Percentiles rank a stretch among this genome's conserved stretches.
phyloP scores from a whole-genome alignment of 179 eudicot species.

The Sideroxylon spinosum region DNA sequence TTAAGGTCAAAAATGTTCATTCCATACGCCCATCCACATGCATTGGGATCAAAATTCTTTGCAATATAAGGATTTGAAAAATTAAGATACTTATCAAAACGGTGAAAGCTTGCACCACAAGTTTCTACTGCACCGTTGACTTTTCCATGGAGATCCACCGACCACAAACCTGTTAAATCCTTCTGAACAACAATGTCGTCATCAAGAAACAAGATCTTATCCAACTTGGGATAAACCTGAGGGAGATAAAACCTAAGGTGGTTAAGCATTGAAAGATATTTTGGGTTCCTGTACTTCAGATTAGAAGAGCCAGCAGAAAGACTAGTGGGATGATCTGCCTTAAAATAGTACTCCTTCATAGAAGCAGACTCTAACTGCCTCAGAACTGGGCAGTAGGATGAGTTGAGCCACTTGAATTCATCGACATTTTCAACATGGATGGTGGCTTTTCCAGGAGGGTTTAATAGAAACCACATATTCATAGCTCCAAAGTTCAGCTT shows the following conservation, averaged over 20 bases:
- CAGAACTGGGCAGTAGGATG: slow-evolving; percentile 84
- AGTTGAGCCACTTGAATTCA: slow-evolving; percentile 89
- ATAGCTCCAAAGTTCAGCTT: slow-evolving; percentile 89
- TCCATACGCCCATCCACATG: slow-evolving; percentile 97
- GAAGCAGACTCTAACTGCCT: slow-evolving; percentile 78
- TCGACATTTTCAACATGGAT: slow-evolving; percentile 95
- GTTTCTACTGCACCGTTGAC: slow-evolving; percentile 97
- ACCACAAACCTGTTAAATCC: slow-evolving; percentile 78
- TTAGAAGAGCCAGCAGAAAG: slow-evolving; percentile 72
- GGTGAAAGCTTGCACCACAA: slow-evolving; percentile 82
- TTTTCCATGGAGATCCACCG: slow-evolving; percentile 68
- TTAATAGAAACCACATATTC: slow-evolving; percentile 90
- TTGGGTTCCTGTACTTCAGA: slow-evolving; percentile 88
- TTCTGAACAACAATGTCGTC: slow-evolving; percentile 90
- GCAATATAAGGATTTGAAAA: slow-evolving; percentile 82
- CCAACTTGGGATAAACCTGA: slow-evolving; percentile 78
- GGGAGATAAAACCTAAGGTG: slow-evolving; percentile 92
- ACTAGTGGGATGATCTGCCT: slow-evolving; percentile 70
- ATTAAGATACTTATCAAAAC: slow-evolving; percentile 77
- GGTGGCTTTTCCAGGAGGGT: slow-evolving; percentile 83
- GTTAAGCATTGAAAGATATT: slow-evolving; percentile 89
- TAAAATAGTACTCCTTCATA: slow-evolving; percentile 89
- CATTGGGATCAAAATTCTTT: slow-evolving; percentile 71
- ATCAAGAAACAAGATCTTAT: slow-evolving; percentile 81
- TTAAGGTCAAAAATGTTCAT: slow-evolving; percentile 91